These are phyloP conservation scores for Anthracocystis setariae DNA, from an alignment of 1,284 basidiomycete genomes.

Conservation along the genomic window DNA sequence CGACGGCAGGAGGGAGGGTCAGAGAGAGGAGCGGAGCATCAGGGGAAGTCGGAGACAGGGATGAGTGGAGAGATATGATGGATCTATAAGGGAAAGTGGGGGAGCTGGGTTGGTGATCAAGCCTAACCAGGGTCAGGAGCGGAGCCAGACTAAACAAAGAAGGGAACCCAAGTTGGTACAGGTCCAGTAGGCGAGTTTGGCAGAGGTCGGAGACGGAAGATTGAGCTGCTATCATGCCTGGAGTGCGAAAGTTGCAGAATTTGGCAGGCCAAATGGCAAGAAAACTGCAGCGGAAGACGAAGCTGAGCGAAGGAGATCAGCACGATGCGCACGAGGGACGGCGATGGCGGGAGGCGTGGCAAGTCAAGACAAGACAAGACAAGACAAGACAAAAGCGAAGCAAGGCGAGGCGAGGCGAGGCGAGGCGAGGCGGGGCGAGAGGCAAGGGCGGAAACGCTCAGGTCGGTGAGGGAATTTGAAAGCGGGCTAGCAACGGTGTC, in stretches of 20 bases:
- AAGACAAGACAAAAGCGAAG: background rate
- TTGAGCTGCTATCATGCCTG: conserved; percentile 19
- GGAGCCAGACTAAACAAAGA: conserved; percentile 17
- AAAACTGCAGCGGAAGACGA: conserved; percentile 19
- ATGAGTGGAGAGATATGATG: conserved; percentile 7
- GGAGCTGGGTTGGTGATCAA: conserved; percentile 21
- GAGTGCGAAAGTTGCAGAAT: conserved; percentile 1
- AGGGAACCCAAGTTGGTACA: conserved; percentile 15
- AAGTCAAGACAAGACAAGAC: background rate
- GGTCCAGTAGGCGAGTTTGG: too few species aligned
- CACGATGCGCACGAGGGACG: conserved; percentile 15
- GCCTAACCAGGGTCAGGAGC: conserved; percentile 1
- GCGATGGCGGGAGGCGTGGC: too few species aligned
- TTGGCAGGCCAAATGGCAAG: conserved; percentile 3
- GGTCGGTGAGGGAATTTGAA: background rate
- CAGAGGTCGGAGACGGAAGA: conserved; percentile 38
- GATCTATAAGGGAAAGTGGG: conserved; percentile 37
- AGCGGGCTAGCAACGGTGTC: background rate
- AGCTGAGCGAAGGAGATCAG: conserved; percentile 13
- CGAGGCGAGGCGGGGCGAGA: background rate
- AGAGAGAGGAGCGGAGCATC: conserved; percentile 37
- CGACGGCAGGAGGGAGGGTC: conserved; percentile 5
- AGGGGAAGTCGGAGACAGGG: conserved; percentile 17
- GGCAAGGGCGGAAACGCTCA: too few species aligned
- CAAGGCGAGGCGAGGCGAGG: too few species aligned